Percentiles rank a stretch among this genome's conserved stretches.
Conservation (phyloP, 257 asterid genomes). For the Forsythia suspensa region DNA sequence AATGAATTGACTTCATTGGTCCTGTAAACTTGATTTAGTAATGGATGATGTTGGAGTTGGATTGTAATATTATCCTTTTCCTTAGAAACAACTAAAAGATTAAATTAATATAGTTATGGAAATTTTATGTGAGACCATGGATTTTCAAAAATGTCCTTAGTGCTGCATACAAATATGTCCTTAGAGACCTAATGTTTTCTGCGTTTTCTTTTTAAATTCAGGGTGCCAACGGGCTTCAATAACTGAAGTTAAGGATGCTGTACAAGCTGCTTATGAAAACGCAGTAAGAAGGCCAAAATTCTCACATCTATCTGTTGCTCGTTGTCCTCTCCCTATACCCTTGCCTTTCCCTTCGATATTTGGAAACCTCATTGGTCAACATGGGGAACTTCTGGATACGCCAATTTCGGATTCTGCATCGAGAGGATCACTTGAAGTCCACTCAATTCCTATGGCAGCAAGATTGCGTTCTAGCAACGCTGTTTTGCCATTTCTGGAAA, state of each 20-base stretch:
- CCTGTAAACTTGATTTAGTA: too few species aligned
- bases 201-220: slow-evolving; percentile 14
- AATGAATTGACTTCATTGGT: too few species aligned
- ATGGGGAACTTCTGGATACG: slow-evolving; percentile 59
- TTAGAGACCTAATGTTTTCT: too few species aligned
- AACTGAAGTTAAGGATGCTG: slow-evolving; percentile 64
- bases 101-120: too few species aligned
- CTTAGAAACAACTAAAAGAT: too few species aligned
- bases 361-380: slow-evolving; percentile 52
- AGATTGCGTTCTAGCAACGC: slow-evolving; percentile 83
- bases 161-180: too few species aligned
- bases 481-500: slow-evolving; percentile 70
- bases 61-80: too few species aligned
- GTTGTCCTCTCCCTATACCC: slow-evolving; percentile 89
- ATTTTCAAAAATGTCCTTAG: too few species aligned
- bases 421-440: slow-evolving; percentile 78
- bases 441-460: slow-evolving; percentile 87
- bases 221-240: slow-evolving; percentile 64
- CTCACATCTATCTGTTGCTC: slow-evolving; percentile 70
- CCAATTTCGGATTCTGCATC: slow-evolving; percentile 39
- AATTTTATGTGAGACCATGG: too few species aligned
- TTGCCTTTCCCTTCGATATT: slow-evolving; percentile 87
- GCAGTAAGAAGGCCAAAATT: slow-evolving; percentile 59
- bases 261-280: slow-evolving; percentile 51
- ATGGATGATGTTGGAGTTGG: too few species aligned